Base-by-base conservation (phyloP, 2,329 filamentous ascomycete genomes). In the Epichloe sibirici region DNA sequence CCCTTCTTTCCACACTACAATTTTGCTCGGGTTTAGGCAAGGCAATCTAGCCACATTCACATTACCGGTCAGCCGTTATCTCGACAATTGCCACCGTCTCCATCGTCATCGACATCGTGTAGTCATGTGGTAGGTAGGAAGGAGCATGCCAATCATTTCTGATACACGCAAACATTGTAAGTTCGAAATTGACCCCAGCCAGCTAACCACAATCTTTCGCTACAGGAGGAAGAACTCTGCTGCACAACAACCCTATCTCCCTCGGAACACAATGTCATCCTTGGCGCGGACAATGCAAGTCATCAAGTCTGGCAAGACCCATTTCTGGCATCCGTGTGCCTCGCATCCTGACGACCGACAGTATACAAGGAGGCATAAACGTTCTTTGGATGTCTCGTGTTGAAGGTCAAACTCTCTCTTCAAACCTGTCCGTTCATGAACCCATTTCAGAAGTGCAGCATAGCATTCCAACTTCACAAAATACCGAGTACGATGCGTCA, bases 311-410 rank as follows among this genome's bases (percentile, higher is more conserved):
- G 48, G 35, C n/a, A 17, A 34, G 12, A 48, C 5, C 23, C 23
- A 38, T 52, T 25, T 44, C 45, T 8, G 52, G 52, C 3, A 21
- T 53, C 2, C n/a, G 13, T 3, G 44, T 31, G 9, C 52, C 52
- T n/a, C 43, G 48, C 11, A 47, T 50, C 13, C 31, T 53, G 28
- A n/a, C 40, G 21, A 49, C 47, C 7, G 51, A 49, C 40, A 40
- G 39, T 13, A 15, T 48, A n/a, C 35, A 21, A 17, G 40, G 46
- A 21, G 35, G 51, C 21, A 42, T 46, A 9, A 53, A 47, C 9
- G 8, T 35, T n/a, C 23, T 50, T 25, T 48, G 39, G 1, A 47
- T 51, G 52, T 42, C 42, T n/a, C 38, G 45, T 13, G 48, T 48
- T 37, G 3, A 51, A 5, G 52, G 44, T 11, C 25, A 42, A 9